A percentile compares a stretch with the other conserved stretches of the same genome.
phyloP scores from a whole-genome alignment of 768 basidiomycete species.

The Suillus discolor region DNA sequence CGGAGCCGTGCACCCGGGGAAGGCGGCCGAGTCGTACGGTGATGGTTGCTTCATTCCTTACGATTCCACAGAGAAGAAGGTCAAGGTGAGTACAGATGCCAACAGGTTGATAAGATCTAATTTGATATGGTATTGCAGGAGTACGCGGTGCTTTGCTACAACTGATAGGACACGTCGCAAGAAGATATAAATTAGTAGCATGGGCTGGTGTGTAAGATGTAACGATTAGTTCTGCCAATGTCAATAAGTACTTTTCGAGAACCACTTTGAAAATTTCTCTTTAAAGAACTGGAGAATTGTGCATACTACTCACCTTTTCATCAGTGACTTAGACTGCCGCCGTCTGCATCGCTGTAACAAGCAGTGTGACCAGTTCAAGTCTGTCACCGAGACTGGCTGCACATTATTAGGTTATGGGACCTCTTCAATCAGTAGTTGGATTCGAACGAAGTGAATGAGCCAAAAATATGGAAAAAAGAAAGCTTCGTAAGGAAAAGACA shows the following conservation, averaged over 20 bases:
- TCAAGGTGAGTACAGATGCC: constrained; percentile 41
- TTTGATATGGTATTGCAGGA: constrained; percentile 28
- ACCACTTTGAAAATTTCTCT: not conserved
- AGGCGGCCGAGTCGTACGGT: constrained; percentile 49
- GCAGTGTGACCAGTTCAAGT: not conserved
- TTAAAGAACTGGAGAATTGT: not conserved
- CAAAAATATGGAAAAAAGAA: not conserved
- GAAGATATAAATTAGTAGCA: not conserved
- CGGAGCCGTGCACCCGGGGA: constrained; percentile 62
- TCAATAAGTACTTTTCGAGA: not conserved
- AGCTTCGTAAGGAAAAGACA: not conserved
- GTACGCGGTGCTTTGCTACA: constrained; percentile 46
- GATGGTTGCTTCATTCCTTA: constrained; percentile 65
- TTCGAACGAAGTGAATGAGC: not conserved
- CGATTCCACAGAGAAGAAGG: constrained; percentile 49
- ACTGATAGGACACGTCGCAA: constrained; percentile 11
- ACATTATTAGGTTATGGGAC: not conserved
- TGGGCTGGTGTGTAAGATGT: not conserved
- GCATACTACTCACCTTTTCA: not conserved
- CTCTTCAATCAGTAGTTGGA: not conserved
- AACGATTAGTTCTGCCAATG: constrained; percentile 1
- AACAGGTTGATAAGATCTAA: not conserved
- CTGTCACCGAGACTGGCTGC: not conserved
- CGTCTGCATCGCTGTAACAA: not conserved
- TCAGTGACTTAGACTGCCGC: not conserved